These are phyloP conservation scores for Xylariaceae sp. DNA, from an alignment of 2,329 filamentous ascomycete species.

Conservation along the genomic window DNA sequence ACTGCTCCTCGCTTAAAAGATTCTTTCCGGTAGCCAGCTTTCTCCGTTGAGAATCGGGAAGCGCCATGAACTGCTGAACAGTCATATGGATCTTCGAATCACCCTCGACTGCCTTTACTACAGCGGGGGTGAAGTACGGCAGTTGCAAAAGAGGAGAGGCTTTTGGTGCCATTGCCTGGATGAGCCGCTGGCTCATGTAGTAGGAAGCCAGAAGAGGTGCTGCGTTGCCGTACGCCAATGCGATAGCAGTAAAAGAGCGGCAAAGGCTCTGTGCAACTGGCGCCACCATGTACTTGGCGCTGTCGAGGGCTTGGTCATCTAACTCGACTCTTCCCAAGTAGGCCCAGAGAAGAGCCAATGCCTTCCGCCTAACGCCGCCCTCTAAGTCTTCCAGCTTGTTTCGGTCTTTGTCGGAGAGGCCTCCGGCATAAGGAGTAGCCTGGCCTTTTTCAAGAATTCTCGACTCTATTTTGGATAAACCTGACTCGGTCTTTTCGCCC, in stretches of 20 bases:
- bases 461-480: constrained; percentile 78
- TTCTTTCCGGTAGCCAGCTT: constrained; percentile 64
- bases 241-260: constrained; percentile 80
- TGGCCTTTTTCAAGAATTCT: constrained; percentile 64
- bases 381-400: constrained; percentile 76
- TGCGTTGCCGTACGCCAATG: constrained; percentile 82
- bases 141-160: constrained; percentile 88
- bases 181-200: constrained; percentile 75
- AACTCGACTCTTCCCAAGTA: constrained; percentile 88
- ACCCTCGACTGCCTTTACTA: constrained; percentile 66
- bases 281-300: constrained; percentile 83
- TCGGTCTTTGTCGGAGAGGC: constrained; percentile 69
- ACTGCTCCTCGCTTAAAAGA: constrained; percentile 71
- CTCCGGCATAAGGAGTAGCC: constrained; percentile 47
- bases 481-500: constrained; percentile 73
- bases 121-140: constrained; percentile 71
- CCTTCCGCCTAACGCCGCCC: constrained; percentile 75
- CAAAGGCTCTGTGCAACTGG: constrained; percentile 82
- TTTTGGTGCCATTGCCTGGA: constrained; percentile 82
- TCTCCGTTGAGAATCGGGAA: constrained; percentile 70
- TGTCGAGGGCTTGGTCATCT: constrained; percentile 70
- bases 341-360: constrained; percentile 86
- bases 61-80: constrained; percentile 83
- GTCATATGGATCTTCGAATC: constrained; percentile 70
- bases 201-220: constrained; percentile 78